These are phyloP conservation scores for Rhizomucor pusillus DNA, from an alignment of 371 early-diverging fungal species.

Conservation along the genomic window DNA sequence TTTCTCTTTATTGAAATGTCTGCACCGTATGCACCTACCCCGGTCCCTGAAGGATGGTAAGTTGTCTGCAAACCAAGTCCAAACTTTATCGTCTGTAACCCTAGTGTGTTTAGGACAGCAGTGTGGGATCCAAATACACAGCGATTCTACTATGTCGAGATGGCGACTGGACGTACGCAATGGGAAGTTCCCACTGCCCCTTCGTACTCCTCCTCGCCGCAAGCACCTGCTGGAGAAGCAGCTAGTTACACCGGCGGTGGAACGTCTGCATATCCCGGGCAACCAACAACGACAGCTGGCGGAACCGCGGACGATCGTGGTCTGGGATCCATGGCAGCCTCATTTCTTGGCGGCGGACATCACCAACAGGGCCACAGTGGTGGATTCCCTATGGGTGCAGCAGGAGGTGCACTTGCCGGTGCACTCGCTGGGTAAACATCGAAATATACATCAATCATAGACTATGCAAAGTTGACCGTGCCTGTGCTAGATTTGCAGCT, in stretches of 20 bases:
- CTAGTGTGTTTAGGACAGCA: constrained; percentile 24
- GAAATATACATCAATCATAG: too few relatives aligned
- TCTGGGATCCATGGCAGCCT: constrained; percentile 19
- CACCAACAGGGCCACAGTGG: constrained; percentile 6
- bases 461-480: background rate
- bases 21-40: too few relatives aligned
- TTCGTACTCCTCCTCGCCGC: background rate
- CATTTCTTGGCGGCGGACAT: constrained; percentile 14
- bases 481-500: constrained; percentile 9
- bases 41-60: too few relatives aligned
- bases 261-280: constrained; percentile 1
- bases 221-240: constrained; percentile 22
- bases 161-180: constrained; percentile 35
- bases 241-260: constrained; percentile 15
- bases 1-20: too few relatives aligned
- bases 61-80: too few relatives aligned
- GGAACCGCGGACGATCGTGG: constrained; percentile 16
- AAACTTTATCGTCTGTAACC: too few relatives aligned
- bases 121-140: constrained; percentile 37
- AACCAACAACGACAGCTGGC: constrained; percentile 12
- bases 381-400: constrained; percentile 7
- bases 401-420: constrained; percentile 21
- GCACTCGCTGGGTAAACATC: constrained; percentile 22
- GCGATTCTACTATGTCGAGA: constrained; percentile 37
- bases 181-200: constrained; percentile 34